Evolutionary conservation across 768 basidiomycete genomes (phyloP).

Genomic region (Rhodotorula toruloides): DNA sequence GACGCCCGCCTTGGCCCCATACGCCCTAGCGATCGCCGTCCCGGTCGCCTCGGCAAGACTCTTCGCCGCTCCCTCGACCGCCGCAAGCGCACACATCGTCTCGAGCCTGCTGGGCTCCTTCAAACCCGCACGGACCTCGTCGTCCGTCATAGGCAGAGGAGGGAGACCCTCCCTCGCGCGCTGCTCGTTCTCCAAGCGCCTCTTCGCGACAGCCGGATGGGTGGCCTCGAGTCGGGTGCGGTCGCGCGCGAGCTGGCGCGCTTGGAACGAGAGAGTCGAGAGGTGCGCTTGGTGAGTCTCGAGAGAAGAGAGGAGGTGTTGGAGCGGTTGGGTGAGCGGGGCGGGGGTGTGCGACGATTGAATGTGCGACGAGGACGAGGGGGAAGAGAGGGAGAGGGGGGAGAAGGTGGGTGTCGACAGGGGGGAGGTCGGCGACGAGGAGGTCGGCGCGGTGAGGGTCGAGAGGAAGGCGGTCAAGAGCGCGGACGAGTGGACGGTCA

Average conservation of each 20-base stretch:
- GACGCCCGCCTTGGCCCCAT: slow-evolving; percentile 32
- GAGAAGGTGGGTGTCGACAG: slow-evolving; percentile 23
- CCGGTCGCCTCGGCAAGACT: slow-evolving; percentile 33
- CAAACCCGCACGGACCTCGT: slow-evolving; percentile 31
- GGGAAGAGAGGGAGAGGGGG: slow-evolving; percentile 32
- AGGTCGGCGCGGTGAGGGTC: slow-evolving; percentile 32
- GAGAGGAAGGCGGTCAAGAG: slow-evolving; percentile 43
- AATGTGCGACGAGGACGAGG: slow-evolving; percentile 33
- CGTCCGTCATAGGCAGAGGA: slow-evolving; percentile 28
- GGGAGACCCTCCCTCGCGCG: slow-evolving; percentile 34
- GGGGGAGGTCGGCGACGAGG: slow-evolving; percentile 14
- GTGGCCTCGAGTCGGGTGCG: slow-evolving; percentile 34
- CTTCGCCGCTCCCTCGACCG: slow-evolving; percentile 38
- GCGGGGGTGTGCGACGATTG: slow-evolving; percentile 26
- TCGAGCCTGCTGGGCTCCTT: slow-evolving; percentile 37
- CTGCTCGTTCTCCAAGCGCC: slow-evolving; percentile 38
- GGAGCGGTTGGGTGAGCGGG: slow-evolving; percentile 28
- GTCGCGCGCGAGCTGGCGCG: slow-evolving; percentile 40
- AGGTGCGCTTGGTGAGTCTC: slow-evolving; percentile 40
- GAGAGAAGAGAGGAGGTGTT: slow-evolving; percentile 37
- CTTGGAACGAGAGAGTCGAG: slow-evolving; percentile 39
- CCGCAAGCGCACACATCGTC: slow-evolving; percentile 36
- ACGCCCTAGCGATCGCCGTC: slow-evolving; percentile 24
- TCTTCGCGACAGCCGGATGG: slow-evolving; percentile 31
- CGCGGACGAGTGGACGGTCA: slow-evolving; percentile 40